Conservation (phyloP, 2,329 filamentous ascomycete genomes). For the Nothophoma quercina region DNA sequence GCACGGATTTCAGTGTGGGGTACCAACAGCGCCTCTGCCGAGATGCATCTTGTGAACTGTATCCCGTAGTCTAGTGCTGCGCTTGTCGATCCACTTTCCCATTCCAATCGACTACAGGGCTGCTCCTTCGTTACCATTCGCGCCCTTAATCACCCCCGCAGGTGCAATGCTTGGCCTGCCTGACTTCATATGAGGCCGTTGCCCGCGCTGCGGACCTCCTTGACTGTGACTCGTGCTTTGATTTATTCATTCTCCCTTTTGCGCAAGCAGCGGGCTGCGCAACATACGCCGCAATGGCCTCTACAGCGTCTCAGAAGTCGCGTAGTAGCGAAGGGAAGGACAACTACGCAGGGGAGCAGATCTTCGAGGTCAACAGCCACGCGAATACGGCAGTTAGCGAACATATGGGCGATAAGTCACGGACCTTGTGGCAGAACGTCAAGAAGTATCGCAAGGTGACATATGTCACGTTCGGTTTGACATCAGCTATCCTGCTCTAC, state of each 20-base stretch:
- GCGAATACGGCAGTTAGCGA: conserved; percentile 8
- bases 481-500: conserved; percentile 40
- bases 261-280: background rate
- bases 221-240: background rate
- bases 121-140: conserved; percentile 8
- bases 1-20: conserved; percentile 1
- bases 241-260: background rate
- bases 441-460: conserved; percentile 41
- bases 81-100: conserved; percentile 19
- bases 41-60: conserved; percentile 2
- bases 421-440: conserved; percentile 40
- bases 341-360: conserved; percentile 14
- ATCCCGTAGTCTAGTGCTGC: conserved; percentile 1
- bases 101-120: background rate
- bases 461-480: conserved; percentile 33
- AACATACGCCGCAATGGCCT: conserved; percentile 13
- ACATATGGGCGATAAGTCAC: conserved; percentile 26
- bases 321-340: conserved; percentile 10
- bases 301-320: conserved; percentile 8
- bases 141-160: conserved; percentile 14
- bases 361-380: conserved; percentile 20
- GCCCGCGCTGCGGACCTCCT: conserved; percentile 10
- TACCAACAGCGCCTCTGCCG: conserved; percentile 11
- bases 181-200: conserved; percentile 14
- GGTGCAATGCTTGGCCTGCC: conserved; percentile 11